Conservation (phyloP, 2,329 filamentous ascomycete genomes). For the Hortaea werneckii region DNA sequence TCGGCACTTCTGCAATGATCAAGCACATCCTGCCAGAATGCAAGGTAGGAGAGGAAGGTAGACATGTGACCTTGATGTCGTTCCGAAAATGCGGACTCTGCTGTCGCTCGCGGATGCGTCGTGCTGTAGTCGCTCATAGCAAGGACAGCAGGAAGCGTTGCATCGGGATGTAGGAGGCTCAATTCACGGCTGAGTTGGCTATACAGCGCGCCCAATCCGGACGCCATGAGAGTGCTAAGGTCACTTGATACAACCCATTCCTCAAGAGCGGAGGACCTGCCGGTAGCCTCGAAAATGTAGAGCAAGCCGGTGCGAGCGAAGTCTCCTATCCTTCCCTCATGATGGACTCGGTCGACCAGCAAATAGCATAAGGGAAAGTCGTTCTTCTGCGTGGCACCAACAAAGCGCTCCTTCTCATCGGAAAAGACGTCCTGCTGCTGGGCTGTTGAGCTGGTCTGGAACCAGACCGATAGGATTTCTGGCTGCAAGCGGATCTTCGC, state of each 20-base stretch:
- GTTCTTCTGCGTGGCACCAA: conserved; percentile 72
- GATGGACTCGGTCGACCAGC: conserved; percentile 90
- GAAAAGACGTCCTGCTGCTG: conserved; percentile 28
- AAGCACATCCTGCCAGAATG: conserved; percentile 97
- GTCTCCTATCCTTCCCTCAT: conserved; percentile 87
- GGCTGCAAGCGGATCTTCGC: conserved; percentile 91
- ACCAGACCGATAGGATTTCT: conserved; percentile 82
- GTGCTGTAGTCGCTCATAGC: conserved; percentile 82
- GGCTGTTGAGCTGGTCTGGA: conserved; percentile 45
- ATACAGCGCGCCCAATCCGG: conserved; percentile 71
- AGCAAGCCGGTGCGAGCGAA: conserved; percentile 89
- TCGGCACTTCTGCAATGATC: conserved; percentile 90
- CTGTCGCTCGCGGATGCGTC: conserved; percentile 56
- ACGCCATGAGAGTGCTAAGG: conserved; percentile 92
- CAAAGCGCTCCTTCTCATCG: conserved; percentile 57
- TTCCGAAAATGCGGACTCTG: conserved; percentile 62
- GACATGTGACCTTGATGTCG: conserved; percentile 80
- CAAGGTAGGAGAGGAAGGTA: conserved; percentile 85
- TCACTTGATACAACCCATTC: conserved; percentile 97
- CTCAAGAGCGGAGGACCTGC: conserved; percentile 70
- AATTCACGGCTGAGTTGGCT: conserved; percentile 66
- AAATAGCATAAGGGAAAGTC: conserved; percentile 96
- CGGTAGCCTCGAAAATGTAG: conserved; percentile 91
- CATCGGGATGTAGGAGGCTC: conserved; percentile 65
- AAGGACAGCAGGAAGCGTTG: conserved; percentile 71